These are phyloP conservation scores for Xerocomus amazonicus DNA, from an alignment of 1,284 basidiomycete species.

Conservation along the genomic window DNA sequence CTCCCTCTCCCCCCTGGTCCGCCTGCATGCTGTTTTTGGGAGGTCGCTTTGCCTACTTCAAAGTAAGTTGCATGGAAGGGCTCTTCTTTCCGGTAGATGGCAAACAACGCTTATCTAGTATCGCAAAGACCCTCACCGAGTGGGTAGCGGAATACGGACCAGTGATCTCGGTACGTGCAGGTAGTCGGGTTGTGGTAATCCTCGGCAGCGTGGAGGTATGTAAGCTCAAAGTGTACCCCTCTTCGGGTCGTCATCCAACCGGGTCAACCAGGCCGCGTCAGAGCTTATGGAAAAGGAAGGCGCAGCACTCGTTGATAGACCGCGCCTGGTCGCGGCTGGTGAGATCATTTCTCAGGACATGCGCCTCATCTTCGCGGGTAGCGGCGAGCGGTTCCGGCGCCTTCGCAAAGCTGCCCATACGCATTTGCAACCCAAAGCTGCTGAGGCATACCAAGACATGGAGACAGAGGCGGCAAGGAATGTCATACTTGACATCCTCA, in stretches of 20 bases:
- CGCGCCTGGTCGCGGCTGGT: constrained; percentile 25
- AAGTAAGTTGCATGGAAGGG: constrained; percentile 8
- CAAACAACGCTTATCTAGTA: not conserved
- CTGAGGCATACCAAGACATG: constrained; percentile 32
- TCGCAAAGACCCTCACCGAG: constrained; percentile 2
- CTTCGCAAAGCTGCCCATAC: constrained; percentile 34
- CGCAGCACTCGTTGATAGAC: constrained; percentile 29
- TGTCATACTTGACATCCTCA: constrained; percentile 37
- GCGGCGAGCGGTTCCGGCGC: constrained; percentile 14
- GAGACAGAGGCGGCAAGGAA: constrained; percentile 35
- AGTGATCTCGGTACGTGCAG: not conserved
- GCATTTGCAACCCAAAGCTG: constrained; percentile 36
- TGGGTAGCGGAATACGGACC: not conserved
- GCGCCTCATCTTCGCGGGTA: constrained; percentile 21
- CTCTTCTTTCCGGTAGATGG: not conserved
- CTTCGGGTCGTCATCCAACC: not conserved
- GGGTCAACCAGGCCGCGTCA: constrained; percentile 12
- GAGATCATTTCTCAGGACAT: constrained; percentile 28
- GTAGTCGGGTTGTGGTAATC: not conserved
- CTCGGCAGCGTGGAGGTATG: constrained; percentile 2
- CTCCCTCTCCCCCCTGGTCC: constrained; percentile 22
- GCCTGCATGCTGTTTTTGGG: constrained; percentile 16
- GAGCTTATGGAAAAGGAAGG: constrained; percentile 36
- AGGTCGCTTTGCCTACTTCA: constrained; percentile 10
- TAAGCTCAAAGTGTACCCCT: not conserved